Conservation (phyloP, 371 early-diverging fungal species). For the Haplosporangium sp. region DNA sequence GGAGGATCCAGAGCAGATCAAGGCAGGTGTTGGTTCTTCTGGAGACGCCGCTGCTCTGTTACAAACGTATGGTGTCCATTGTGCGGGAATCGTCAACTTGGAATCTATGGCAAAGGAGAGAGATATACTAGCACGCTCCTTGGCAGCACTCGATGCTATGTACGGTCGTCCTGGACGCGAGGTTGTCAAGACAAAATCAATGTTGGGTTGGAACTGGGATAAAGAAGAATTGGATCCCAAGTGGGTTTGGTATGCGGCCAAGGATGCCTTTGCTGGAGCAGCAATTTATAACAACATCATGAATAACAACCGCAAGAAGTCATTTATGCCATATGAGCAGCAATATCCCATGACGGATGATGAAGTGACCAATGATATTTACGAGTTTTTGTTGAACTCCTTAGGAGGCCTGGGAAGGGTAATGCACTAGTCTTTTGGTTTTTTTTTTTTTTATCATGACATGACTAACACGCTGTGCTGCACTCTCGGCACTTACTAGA, state of each 20-base stretch:
- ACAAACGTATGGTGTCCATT: slow-evolving; percentile 11
- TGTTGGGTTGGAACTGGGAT: slow-evolving; percentile 47
- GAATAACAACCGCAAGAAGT: slow-evolving; percentile 6
- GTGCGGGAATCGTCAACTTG: slow-evolving; percentile 39
- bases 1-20: slow-evolving; percentile 37
- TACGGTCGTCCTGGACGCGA: slow-evolving; percentile 44
- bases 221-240: slow-evolving; percentile 4
- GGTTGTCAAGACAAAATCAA: slow-evolving; percentile 36
- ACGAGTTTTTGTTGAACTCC: slow-evolving; percentile 1
- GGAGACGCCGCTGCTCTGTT: slow-evolving; percentile 26
- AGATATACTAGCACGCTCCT: slow-evolving; percentile 11
- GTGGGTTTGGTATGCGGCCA: slow-evolving; percentile 54
- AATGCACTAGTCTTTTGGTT: not conserved
- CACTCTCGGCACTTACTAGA: not conserved
- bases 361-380: slow-evolving; percentile 16
- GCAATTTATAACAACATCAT: slow-evolving; percentile 46
- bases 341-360: slow-evolving; percentile 32
- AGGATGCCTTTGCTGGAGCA: slow-evolving; percentile 49
- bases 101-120: slow-evolving; percentile 20
- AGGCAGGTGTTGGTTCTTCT: slow-evolving; percentile 26
- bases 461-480: not conserved
- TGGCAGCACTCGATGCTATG: slow-evolving; percentile 35
- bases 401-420: slow-evolving; percentile 31
- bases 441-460: not conserved
- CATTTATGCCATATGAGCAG: slow-evolving; percentile 22